Percentiles rank a stretch among this genome's conserved stretches.
Conservation (phyloP, 2,329 filamentous ascomycete genomes). For the Microcera coccophila region DNA sequence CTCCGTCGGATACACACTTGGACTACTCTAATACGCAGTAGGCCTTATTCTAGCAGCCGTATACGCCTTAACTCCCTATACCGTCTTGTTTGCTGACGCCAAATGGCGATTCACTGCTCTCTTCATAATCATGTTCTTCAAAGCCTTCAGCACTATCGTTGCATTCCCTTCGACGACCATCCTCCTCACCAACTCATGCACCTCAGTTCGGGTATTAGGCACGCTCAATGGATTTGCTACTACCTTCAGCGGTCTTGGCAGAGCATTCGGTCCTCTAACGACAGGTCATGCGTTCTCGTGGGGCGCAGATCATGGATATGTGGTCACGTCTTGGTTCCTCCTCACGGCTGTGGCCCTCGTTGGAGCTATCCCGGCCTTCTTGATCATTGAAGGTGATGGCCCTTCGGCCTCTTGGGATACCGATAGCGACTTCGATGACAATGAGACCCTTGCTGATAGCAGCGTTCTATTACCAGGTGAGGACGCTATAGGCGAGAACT, state of each 20-base stretch:
- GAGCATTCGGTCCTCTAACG: conserved; percentile 73
- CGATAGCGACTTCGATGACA: conserved; percentile 32
- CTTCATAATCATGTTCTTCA: conserved; percentile 65
- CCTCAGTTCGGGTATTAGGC: conserved; percentile 69
- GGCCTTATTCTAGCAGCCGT: conserved; percentile 66
- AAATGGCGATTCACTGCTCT: conserved; percentile 57
- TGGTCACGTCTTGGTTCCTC: conserved; percentile 78
- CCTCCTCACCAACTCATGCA: conserved; percentile 81
- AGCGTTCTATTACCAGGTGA: conserved; percentile 19
- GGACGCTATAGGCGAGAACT: conserved; percentile 19
- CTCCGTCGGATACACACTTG: neutral
- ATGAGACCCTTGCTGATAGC: conserved; percentile 14
- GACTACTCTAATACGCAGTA: conserved; percentile 18
- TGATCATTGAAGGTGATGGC: conserved; percentile 71
- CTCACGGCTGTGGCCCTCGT: conserved; percentile 61
- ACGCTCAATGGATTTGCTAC: conserved; percentile 91
- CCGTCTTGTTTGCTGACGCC: conserved; percentile 55
- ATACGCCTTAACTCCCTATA: conserved; percentile 80
- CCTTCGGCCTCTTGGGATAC: conserved; percentile 38
- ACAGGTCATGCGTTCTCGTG: conserved; percentile 69
- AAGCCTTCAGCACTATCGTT: conserved; percentile 73
- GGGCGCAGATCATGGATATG: conserved; percentile 71
- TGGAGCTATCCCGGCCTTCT: conserved; percentile 68
- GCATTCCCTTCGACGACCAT: conserved; percentile 89
- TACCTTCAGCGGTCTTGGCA: conserved; percentile 72